Base-by-base conservation (phyloP, 768 basidiomycete genomes). In the Pleurotus pulmonarius region DNA sequence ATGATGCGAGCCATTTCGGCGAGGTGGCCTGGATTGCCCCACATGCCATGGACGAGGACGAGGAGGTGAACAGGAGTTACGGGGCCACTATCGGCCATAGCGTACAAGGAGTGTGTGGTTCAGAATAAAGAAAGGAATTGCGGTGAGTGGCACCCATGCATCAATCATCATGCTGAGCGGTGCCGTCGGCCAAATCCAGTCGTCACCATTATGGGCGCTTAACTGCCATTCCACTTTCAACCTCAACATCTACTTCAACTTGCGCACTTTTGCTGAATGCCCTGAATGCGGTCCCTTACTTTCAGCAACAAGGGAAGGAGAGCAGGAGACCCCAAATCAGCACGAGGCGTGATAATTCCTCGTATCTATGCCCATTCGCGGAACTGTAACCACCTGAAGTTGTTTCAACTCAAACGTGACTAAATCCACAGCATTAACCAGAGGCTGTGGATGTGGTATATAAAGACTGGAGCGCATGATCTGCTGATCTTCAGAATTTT, bases 11-110 rank as follows among this genome's bases (percentile, higher is more conserved):
- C 58, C 39, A 61, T 46, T 46, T 58, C 60, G 7, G 54, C 48
- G 25, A 61, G 49, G 48, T 61, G 41, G 25, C 54, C 34, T 26
- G 54, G 54, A 61, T 84, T 80, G 1, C 92, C 92, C 92, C 91
- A 94, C 85, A 94, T 91, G 39, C 92, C 82, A 62, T 81, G 80
- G n/a, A 81, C 73, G 25, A 83, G 72, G 22, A 80, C 76, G 4
- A 81, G 71, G n/a, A 81, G 73, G 57, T 81, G 80, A 11, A 75
- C 61, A n/a, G 51, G 41, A 13, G 15, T 38, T 15, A 24, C 16
- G 15, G 48, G 12, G 13, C 37, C 16, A 15, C 39, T 29, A 13
- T 65, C 52, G 1, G 47, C n/a, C 55, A 47, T 57, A 25, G 43
- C 15, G 24, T 5, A 5, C n/a, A 44, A 44, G 20, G 41, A 44